These are phyloP conservation scores for Daedaleopsis nitida DNA, from an alignment of 768 basidiomycete genomes.

Conservation along the genomic window DNA sequence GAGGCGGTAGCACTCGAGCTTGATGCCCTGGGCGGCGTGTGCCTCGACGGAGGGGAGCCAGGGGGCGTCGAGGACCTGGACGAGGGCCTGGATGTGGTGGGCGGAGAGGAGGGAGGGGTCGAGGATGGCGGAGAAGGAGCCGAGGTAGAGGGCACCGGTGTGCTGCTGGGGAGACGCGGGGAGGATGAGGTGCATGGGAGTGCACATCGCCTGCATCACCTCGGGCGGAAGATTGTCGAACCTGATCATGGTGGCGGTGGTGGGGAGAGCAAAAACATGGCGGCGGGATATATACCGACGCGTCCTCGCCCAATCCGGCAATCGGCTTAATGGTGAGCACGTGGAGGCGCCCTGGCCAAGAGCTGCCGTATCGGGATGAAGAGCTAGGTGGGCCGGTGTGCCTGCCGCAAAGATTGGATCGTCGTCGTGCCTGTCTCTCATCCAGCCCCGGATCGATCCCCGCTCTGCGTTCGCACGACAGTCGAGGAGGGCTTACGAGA, in stretches of 20 bases:
- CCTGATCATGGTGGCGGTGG: conserved; percentile 59
- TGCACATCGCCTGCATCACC: conserved; percentile 83
- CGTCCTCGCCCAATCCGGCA: no score
- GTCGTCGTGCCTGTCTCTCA: no score
- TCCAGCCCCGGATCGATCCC: no score
- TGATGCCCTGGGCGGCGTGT: conserved; percentile 32
- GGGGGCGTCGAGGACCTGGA: conserved; percentile 67
- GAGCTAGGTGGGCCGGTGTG: no score
- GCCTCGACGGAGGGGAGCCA: conserved; percentile 51
- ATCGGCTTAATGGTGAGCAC: no score
- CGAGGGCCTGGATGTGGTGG: conserved; percentile 57
- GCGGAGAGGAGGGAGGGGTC: conserved; percentile 53
- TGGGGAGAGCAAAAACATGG: no score
- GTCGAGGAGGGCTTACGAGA: no score
- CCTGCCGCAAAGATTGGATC: no score
- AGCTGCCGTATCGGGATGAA: no score
- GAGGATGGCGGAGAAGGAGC: conserved; percentile 61
- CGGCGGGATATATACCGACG: no score
- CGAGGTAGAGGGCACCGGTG: conserved; percentile 66
- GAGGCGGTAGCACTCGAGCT: conserved; percentile 58
- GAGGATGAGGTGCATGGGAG: conserved; percentile 80
- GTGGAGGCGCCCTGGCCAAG: no score
- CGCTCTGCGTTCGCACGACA: no score
- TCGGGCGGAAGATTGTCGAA: conserved; percentile 76
- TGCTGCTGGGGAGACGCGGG: conserved; percentile 28